A percentile compares a stretch with the other conserved stretches of the same genome.
Evolutionary conservation across 108 stramenopile species (phyloP).

Genomic region (Cyclotella sp.): DNA sequence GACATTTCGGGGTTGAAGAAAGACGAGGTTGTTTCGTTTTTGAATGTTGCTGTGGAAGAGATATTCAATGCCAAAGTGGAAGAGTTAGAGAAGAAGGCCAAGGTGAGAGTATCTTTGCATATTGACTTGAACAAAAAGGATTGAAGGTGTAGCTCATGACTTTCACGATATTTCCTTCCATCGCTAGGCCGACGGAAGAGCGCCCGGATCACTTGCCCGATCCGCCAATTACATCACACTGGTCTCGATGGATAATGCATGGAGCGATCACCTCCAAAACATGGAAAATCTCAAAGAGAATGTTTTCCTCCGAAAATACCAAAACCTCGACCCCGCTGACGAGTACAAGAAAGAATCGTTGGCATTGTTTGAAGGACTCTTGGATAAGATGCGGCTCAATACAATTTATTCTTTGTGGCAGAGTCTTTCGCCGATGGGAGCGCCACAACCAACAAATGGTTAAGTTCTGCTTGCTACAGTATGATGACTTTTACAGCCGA

Average conservation of each 20-base stretch:
- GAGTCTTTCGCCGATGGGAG: slow-evolving; percentile 52
- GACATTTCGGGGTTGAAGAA: slow-evolving; percentile 62
- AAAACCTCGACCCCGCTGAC: slow-evolving; percentile 72
- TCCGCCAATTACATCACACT: slow-evolving; percentile 90
- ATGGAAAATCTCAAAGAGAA: slow-evolving; percentile 89
- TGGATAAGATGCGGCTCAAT: slow-evolving; percentile 85
- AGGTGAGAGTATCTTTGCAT: slow-evolving; percentile 21
- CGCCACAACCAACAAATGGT: slow-evolving; percentile 34
- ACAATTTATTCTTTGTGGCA: slow-evolving; percentile 89
- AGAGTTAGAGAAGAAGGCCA: slow-evolving; percentile 65
- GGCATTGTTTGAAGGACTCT: slow-evolving; percentile 76
- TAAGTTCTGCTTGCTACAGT: not conserved
- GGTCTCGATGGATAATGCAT: slow-evolving; percentile 90
- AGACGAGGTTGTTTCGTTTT: slow-evolving; percentile 57
- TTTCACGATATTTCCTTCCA: not conserved
- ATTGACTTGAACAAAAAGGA: not conserved
- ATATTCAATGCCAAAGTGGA: slow-evolving; percentile 67
- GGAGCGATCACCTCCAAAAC: slow-evolving; percentile 89
- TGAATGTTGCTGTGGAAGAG: slow-evolving; percentile 75
- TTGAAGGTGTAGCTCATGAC: not conserved
- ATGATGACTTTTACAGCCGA: no score
- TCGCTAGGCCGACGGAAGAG: slow-evolving; percentile 54
- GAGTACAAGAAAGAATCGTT: slow-evolving; percentile 85
- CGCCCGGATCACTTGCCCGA: slow-evolving; percentile 69
- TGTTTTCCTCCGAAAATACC: slow-evolving; percentile 80